Conservation (phyloP, 805 yeast species). For the Saccharomycopsis sp. region DNA sequence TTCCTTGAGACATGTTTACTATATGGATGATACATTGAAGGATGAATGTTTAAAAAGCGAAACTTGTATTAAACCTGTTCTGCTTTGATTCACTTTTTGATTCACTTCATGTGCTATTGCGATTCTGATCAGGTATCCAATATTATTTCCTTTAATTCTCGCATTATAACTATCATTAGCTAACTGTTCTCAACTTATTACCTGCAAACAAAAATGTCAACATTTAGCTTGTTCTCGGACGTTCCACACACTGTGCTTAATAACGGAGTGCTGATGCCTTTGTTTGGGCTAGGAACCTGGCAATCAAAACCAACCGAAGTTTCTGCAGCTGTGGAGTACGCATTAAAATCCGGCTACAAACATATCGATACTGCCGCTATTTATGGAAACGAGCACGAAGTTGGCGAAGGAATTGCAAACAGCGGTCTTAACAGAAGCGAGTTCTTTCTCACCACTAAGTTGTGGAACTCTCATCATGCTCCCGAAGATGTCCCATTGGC, state of each 20-base stretch:
- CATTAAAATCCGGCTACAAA: conserved; percentile 58
- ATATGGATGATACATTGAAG: too few relatives aligned
- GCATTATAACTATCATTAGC: too few relatives aligned
- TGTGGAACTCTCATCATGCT: conserved; percentile 5
- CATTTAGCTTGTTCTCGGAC: not conserved
- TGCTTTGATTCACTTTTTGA: too few relatives aligned
- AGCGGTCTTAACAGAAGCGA: not conserved
- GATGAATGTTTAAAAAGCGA: too few relatives aligned
- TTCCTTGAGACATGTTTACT: too few relatives aligned
- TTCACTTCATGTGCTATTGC: too few relatives aligned
- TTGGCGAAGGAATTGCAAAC: conserved; percentile 45
- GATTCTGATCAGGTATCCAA: not conserved
- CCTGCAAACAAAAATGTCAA: not conserved
- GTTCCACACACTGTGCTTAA: conserved; percentile 15
- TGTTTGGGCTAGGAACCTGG: conserved; percentile 16
- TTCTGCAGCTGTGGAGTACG: conserved; percentile 46
- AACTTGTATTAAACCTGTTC: too few relatives aligned
- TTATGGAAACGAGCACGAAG: conserved; percentile 61
- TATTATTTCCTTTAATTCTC: too few relatives aligned
- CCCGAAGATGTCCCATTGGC: conserved; percentile 50
- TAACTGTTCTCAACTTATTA: too few relatives aligned
- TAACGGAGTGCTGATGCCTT: conserved; percentile 16
- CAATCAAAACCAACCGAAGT: conserved; percentile 4
- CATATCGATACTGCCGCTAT: conserved; percentile 72
- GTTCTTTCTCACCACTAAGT: not conserved